Base-by-base conservation (phyloP, 106 monocot species). In the Acorus calamus region DNA sequence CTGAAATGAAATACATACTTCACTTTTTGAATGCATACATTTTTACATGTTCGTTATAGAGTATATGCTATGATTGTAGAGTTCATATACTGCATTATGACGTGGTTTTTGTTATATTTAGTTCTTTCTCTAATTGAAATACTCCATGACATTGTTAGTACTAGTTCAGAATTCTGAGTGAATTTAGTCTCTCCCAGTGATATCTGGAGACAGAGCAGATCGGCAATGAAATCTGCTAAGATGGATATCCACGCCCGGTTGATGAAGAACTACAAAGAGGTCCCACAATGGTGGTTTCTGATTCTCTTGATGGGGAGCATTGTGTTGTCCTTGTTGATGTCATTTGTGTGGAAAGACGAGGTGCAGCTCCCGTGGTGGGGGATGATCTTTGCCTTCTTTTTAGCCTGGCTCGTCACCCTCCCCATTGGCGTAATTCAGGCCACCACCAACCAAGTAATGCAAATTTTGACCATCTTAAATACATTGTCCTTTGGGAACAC, bases 341-440 rank as follows among this genome's bases (percentile, higher is more conserved):
- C 85, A 2, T 81, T 86, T 5, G 43, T 93, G 3, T 89, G 83
- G 80, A 85, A 83, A 49, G 80, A 85, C 52, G 79, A 84, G 41
- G 84, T 92, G 56, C 92, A 92, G 75, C 87, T 92, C 12, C 92
- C 92, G 46, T 92, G 91, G 91, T 92, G 91, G 92, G 92, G 92
- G 0, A 84, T 92, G 84, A 44, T 92, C 2, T 87, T 92, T 62
- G 87, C 92, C 11, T 92, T 92, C 45, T 84, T 56, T 8, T 69
- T 92, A 70, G 92, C 92, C 7, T 92, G 72, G 67, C 7, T 92
- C 3, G 92, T 92, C 44, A 92, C 92, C 44, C 84, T 92, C 12
- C 92, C 92, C 42, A 84, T 92, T 44, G 92, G 92, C 41, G 87
- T 92, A 61, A 92, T 92, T 55, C 87, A 92, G 61, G 92, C 92